A percentile compares a stretch with the other conserved stretches of the same genome.
Evolutionary conservation across 2,329 filamentous ascomycete genomes (phyloP).

Genomic region (Xenosphaeropsis pyriputrescens): DNA sequence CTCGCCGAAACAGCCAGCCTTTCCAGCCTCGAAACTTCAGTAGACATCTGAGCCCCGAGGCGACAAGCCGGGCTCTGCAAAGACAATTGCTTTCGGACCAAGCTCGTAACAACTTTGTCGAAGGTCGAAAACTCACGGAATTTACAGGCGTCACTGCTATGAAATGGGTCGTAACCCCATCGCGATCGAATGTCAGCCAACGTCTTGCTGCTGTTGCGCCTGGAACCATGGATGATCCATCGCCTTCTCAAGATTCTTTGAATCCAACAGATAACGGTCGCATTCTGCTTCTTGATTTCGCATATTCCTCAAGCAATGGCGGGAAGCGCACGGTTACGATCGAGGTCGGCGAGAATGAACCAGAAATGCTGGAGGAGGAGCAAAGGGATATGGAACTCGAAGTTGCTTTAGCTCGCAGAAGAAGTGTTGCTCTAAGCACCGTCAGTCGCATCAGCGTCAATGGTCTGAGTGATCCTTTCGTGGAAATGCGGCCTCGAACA

Average conservation of each 20-base stretch:
- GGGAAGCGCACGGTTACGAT: slow-evolving; percentile 44
- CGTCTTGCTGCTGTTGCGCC: slow-evolving; percentile 58
- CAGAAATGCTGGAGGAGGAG: slow-evolving; percentile 60
- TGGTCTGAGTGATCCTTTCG: neutral
- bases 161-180: slow-evolving; percentile 53
- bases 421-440: slow-evolving; percentile 40
- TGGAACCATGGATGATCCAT: slow-evolving; percentile 43
- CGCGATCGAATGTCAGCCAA: slow-evolving; percentile 31
- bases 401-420: slow-evolving; percentile 62
- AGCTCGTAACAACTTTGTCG: slow-evolving; percentile 53
- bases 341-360: slow-evolving; percentile 56
- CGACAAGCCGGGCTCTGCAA: slow-evolving; percentile 33
- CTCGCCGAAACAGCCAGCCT: slow-evolving; percentile 14
- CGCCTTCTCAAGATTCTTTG: slow-evolving; percentile 50
- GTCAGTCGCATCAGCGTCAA: neutral
- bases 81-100: slow-evolving; percentile 58
- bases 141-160: slow-evolving; percentile 52
- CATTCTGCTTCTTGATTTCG: slow-evolving; percentile 60
- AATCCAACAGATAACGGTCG: slow-evolving; percentile 69
- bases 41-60: slow-evolving; percentile 6
- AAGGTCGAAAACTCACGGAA: slow-evolving; percentile 49
- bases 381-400: slow-evolving; percentile 61
- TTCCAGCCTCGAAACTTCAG: slow-evolving; percentile 9
- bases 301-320: slow-evolving; percentile 43
- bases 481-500: neutral